Evolutionary conservation across 2,329 filamentous ascomycete species (phyloP).

Genomic region (Fusarium cicatricum): DNA sequence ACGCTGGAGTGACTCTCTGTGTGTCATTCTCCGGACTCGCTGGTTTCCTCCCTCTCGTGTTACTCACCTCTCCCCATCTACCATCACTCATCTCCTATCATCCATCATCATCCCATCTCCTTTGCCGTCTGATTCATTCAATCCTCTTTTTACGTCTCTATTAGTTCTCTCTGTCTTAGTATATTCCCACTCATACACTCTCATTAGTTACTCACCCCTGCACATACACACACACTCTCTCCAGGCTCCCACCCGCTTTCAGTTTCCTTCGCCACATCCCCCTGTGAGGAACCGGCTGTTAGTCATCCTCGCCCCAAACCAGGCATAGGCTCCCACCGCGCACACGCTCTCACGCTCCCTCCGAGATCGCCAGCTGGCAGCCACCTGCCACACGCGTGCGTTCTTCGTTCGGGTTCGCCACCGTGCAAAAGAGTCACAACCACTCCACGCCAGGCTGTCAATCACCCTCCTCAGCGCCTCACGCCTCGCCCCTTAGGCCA

Average conservation of each 20-base stretch:
- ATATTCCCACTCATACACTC: constrained; percentile 21
- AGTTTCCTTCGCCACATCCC: constrained; percentile 40
- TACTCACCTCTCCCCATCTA: constrained; percentile 32
- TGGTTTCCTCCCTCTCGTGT: constrained; percentile 27
- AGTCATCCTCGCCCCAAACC: constrained; percentile 37
- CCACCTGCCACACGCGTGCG: constrained; percentile 44
- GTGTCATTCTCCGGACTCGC: constrained; percentile 41
- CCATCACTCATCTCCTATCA: constrained; percentile 21
- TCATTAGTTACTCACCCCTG: constrained; percentile 4
- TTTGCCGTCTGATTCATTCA: constrained; percentile 25
- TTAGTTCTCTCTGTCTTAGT: constrained; percentile 14
- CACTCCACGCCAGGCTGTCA: constrained; percentile 41
- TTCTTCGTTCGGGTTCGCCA: constrained; percentile 47
- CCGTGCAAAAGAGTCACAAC: constrained; percentile 52
- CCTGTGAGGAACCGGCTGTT: constrained; percentile 34
- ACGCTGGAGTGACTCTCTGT: constrained; percentile 32
- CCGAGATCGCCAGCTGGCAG: constrained; percentile 51
- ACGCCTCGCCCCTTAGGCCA: constrained; percentile 47
- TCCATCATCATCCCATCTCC: constrained; percentile 7
- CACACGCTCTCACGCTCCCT: constrained; percentile 47
- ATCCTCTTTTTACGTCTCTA: constrained; percentile 8
- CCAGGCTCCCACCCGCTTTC: constrained; percentile 35
- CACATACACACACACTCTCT: constrained; percentile 10
- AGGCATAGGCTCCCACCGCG: constrained; percentile 40
- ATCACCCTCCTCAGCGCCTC: constrained; percentile 36